Conservation (phyloP, 768 basidiomycete species). For the Imleria badia region DNA sequence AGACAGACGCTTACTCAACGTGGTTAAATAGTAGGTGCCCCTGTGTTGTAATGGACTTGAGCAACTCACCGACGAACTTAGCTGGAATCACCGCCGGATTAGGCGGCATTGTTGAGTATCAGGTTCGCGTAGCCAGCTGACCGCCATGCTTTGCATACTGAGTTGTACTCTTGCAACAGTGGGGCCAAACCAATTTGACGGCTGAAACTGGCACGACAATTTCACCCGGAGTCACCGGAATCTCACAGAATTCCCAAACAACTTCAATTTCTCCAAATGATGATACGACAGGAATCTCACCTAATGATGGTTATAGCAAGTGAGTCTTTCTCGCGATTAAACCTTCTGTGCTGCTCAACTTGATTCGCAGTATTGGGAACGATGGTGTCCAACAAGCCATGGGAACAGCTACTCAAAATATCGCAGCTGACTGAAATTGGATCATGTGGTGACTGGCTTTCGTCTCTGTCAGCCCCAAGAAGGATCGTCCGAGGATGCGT, state of each 20-base stretch:
- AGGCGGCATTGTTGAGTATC: conserved; percentile 29
- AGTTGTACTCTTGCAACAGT: conserved; percentile 35
- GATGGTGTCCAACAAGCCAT: conserved; percentile 33
- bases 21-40: conserved; percentile 50
- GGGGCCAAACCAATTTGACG: conserved; percentile 55
- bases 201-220: conserved; percentile 47
- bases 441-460: not conserved
- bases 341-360: not conserved
- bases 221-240: conserved; percentile 28
- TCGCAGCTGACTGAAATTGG: conserved; percentile 29
- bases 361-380: conserved; percentile 27
- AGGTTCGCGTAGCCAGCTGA: conserved; percentile 19
- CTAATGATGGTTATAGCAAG: conserved; percentile 63
- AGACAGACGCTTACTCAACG: conserved; percentile 50
- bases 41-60: not conserved
- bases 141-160: not conserved
- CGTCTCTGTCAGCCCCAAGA: not conserved
- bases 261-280: conserved; percentile 33
- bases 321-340: conserved; percentile 15
- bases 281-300: conserved; percentile 49
- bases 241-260: conserved; percentile 30
- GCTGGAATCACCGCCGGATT: conserved; percentile 41
- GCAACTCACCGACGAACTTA: conserved; percentile 20
- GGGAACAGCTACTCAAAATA: conserved; percentile 34
- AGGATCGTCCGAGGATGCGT: not conserved